Percentiles rank a stretch among this genome's conserved stretches.
Conservation (phyloP, 2,329 filamentous ascomycete species). For the Pyrenochaeta sp. region DNA sequence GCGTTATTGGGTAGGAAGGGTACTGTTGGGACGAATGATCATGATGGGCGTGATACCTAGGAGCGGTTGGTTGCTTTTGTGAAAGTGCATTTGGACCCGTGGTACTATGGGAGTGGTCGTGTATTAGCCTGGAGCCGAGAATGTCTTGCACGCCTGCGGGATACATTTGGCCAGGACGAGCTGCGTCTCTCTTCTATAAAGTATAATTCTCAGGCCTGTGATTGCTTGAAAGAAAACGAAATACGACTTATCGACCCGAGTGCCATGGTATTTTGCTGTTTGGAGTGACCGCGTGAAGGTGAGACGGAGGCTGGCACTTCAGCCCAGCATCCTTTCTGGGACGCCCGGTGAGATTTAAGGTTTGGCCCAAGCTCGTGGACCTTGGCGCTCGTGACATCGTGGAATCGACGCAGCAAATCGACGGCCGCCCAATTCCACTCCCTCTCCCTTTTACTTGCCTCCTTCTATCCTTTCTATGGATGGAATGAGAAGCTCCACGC, state of each 20-base stretch:
- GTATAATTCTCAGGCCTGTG: background rate
- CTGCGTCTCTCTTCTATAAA: background rate
- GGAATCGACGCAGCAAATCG: conserved; percentile 23
- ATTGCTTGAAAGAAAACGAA: too few relatives aligned
- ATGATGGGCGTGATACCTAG: conserved; percentile 5
- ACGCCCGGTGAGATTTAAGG: conserved; percentile 11
- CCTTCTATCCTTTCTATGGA: conserved; percentile 43
- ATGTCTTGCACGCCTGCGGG: conserved; percentile 9
- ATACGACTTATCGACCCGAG: too few relatives aligned
- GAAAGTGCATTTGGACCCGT: background rate
- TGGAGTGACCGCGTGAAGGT: too few relatives aligned
- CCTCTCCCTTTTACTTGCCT: conserved; percentile 7
- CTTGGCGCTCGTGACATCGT: conserved; percentile 29
- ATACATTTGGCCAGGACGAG: background rate
- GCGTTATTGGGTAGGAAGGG: conserved; percentile 38
- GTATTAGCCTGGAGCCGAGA: conserved; percentile 7
- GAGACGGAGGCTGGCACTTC: too few relatives aligned
- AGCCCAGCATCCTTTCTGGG: conserved; percentile 2
- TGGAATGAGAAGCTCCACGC: conserved; percentile 24
- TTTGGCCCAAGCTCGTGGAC: conserved; percentile 18
- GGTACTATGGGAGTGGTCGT: conserved; percentile 16
- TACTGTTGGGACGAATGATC: too few relatives aligned
- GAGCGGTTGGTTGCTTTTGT: background rate
- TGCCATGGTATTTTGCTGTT: too few relatives aligned
- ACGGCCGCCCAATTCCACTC: conserved; percentile 19